These are phyloP conservation scores for Rubroboletus pulcherrimus DNA, from an alignment of 768 basidiomycete species.

Conservation along the genomic window DNA sequence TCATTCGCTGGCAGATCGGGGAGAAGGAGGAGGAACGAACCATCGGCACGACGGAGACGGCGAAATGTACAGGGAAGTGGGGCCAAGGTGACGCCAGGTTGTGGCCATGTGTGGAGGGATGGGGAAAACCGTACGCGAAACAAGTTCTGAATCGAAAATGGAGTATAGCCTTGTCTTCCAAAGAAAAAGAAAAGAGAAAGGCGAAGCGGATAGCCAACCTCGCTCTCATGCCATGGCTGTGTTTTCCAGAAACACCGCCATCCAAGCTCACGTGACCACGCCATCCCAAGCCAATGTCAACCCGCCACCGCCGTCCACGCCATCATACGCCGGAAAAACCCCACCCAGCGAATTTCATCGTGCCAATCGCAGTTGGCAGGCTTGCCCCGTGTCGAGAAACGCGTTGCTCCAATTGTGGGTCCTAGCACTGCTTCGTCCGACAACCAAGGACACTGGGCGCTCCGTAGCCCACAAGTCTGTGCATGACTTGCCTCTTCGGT, in stretches of 20 bases:
- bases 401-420: constrained; percentile 1
- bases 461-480: constrained; percentile 8
- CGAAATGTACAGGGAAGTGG: neutral
- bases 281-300: neutral
- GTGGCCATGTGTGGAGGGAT: neutral
- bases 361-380: constrained; percentile 5
- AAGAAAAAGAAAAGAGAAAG: neutral
- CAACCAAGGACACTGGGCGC: constrained; percentile 16
- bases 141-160: constrained; percentile 8
- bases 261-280: constrained; percentile 9
- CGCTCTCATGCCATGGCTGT: constrained; percentile 7
- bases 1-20: constrained; percentile 3
- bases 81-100: neutral
- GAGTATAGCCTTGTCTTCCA: constrained; percentile 8
- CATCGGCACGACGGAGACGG: constrained; percentile 3
- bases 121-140: neutral
- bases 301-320: neutral
- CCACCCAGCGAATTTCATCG: neutral
- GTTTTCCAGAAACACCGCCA: constrained; percentile 20
- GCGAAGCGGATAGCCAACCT: neutral
- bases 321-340: neutral
- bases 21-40: neutral
- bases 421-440: constrained; percentile 13
- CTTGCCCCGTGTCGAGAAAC: neutral
- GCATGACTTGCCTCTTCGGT: neutral